phyloP scores from a whole-genome alignment of 148 eudicot genomes.

The Dysphania ambrosioides region DNA sequence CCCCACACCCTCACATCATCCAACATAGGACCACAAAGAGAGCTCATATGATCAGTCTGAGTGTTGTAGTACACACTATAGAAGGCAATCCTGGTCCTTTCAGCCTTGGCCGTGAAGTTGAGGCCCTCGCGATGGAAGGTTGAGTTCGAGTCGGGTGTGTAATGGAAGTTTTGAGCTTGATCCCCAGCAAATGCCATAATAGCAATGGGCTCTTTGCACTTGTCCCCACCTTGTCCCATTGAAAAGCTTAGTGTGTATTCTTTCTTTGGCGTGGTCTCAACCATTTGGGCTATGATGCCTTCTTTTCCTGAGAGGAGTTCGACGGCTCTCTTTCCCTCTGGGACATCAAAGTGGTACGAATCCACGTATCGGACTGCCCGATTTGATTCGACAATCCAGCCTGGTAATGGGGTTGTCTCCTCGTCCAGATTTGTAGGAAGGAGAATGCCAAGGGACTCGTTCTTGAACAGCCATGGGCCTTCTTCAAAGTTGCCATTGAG shows the following conservation, averaged over 20 bases:
- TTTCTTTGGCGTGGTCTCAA: slow-evolving; percentile 69
- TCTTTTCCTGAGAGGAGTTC: slow-evolving; percentile 92
- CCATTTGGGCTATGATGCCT: slow-evolving; percentile 95
- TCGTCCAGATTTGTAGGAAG: slow-evolving; percentile 92
- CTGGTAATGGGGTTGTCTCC: slow-evolving; percentile 74
- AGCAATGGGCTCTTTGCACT: slow-evolving; percentile 81
- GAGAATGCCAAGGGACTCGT: slow-evolving; percentile 78
- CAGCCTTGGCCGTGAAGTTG: slow-evolving; percentile 90
- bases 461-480: slow-evolving; percentile 88
- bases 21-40: slow-evolving; percentile 91
- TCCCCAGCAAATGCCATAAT: slow-evolving; percentile 96
- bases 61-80: slow-evolving; percentile 92
- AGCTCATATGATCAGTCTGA: slow-evolving; percentile 89
- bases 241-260: slow-evolving; percentile 63
- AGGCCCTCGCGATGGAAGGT: slow-evolving; percentile 49
- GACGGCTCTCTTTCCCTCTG: slow-evolving; percentile 75
- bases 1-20: slow-evolving; percentile 85
- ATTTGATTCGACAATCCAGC: slow-evolving; percentile 94
- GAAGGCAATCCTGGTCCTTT: slow-evolving; percentile 78
- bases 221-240: slow-evolving; percentile 71
- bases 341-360: slow-evolving; percentile 70
- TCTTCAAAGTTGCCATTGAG: slow-evolving; percentile 91
- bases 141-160: slow-evolving; percentile 56
- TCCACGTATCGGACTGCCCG: slow-evolving; percentile 86
- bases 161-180: slow-evolving; percentile 78